A percentile compares a stretch with the other conserved stretches of the same genome.
Evolutionary conservation across 176 grass and related monocot species (phyloP).

Genomic region (Bromus sterilis): DNA sequence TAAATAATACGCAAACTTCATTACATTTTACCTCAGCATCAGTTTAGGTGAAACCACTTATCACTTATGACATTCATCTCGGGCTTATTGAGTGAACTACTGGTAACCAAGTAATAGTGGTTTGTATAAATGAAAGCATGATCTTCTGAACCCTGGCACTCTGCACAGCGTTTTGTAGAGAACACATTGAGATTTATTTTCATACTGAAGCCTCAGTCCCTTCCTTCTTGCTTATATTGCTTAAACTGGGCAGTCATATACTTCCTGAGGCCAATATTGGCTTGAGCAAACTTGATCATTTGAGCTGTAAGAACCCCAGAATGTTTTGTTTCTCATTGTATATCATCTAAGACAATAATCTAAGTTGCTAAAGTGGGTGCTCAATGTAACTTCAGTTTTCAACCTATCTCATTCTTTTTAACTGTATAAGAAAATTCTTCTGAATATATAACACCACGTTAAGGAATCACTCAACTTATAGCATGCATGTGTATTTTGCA

Average conservation of each 20-base stretch:
- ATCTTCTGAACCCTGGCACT: neutral
- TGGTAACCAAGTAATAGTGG: neutral
- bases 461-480: conserved; percentile 3
- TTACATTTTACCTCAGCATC: neutral
- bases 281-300: neutral
- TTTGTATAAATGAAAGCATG: neutral
- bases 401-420: neutral
- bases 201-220: neutral
- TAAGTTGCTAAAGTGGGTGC: neutral
- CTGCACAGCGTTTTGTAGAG: neutral
- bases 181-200: neutral
- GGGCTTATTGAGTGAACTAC: neutral
- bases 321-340: neutral
- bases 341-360: neutral
- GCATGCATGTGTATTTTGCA: neutral
- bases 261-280: neutral
- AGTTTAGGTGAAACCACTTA: conserved; percentile 8
- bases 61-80: neutral
- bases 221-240: neutral
- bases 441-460: neutral
- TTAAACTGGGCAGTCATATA: neutral
- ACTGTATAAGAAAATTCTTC: neutral
- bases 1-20: neutral
- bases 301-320: neutral
- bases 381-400: neutral